Evolutionary conservation across 73 alveolate genomes (phyloP).

Genomic region (Uronychia setigera): DNA sequence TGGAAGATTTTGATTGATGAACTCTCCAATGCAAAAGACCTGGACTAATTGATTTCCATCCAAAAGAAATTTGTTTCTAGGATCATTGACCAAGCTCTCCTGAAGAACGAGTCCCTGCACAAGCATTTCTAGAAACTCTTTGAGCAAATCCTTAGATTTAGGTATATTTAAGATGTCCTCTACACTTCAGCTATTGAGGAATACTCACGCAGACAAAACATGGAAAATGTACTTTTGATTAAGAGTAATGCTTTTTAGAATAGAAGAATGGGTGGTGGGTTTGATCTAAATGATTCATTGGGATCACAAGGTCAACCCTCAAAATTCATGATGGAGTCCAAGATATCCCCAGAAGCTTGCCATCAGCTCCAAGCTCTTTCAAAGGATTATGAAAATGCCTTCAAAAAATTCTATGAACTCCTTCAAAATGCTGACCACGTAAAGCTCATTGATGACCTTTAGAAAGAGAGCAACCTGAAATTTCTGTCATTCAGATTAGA

Average conservation of each 20-base stretch:
- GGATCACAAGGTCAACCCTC: slow-evolving; percentile 8
- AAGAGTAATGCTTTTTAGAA: slow-evolving; percentile 11
- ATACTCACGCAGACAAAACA: slow-evolving; percentile 28
- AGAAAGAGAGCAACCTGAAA: slow-evolving; percentile 70
- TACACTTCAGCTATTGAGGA: slow-evolving; percentile 80
- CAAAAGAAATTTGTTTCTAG: slow-evolving; percentile 81
- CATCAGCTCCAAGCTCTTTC: slow-evolving; percentile 33
- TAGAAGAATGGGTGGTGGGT: slow-evolving; percentile 25
- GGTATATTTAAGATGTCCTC: slow-evolving; percentile 72
- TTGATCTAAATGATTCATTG: background rate
- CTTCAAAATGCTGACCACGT: slow-evolving; percentile 6
- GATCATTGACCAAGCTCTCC: slow-evolving; percentile 84
- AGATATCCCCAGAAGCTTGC: slow-evolving; percentile 38
- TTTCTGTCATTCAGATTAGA: slow-evolving; percentile 86
- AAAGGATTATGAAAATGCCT: slow-evolving; percentile 26
- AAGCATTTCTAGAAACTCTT: slow-evolving; percentile 75
- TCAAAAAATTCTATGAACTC: slow-evolving; percentile 33
- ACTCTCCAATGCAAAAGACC: slow-evolving; percentile 77
- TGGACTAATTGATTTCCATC: slow-evolving; percentile 80
- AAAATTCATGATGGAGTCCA: slow-evolving; percentile 25
- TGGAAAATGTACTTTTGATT: background rate
- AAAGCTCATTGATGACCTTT: slow-evolving; percentile 14
- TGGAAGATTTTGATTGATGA: slow-evolving; percentile 91
- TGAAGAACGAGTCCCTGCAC: slow-evolving; percentile 74
- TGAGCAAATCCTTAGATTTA: slow-evolving; percentile 82